Conservation (phyloP, 192 early-diverging fungal genomes). For the Coemansia sp. region DNA sequence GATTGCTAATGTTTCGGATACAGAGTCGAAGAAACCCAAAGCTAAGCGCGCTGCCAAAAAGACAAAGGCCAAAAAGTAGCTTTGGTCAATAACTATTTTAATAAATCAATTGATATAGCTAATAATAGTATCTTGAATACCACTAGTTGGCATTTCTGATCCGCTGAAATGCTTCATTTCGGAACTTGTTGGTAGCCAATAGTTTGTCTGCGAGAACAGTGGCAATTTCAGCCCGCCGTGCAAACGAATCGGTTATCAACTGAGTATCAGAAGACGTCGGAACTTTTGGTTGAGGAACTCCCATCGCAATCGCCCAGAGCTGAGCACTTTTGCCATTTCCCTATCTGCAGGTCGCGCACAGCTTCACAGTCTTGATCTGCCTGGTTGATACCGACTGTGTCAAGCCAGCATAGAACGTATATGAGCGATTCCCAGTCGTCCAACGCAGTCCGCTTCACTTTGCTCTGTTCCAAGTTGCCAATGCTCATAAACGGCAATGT, state of each 20-base stretch:
- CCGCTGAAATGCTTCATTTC: not conserved
- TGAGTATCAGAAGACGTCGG: too few relatives aligned
- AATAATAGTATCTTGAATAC: too few relatives aligned
- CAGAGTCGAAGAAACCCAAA: constrained; percentile 4
- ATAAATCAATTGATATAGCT: too few relatives aligned
- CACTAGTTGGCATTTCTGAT: not conserved
- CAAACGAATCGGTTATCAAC: not conserved
- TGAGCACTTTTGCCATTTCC: too few relatives aligned
- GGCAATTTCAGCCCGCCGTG: not conserved
- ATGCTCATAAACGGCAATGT: constrained; percentile 39
- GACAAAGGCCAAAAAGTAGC: too few relatives aligned
- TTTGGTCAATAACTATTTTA: too few relatives aligned
- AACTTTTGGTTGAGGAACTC: too few relatives aligned
- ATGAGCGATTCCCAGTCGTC: constrained; percentile 42
- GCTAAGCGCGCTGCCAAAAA: not conserved
- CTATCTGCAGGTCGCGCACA: not conserved
- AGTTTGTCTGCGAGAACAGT: not conserved
- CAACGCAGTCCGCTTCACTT: constrained; percentile 3
- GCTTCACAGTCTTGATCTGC: not conserved
- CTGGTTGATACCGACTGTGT: too few relatives aligned
- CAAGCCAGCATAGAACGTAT: constrained; percentile 17
- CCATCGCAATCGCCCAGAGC: too few relatives aligned
- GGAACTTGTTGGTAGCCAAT: not conserved
- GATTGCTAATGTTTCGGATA: constrained; percentile 8
- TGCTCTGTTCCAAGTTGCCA: constrained; percentile 8